Percentiles rank a stretch among this genome's conserved stretches.
These are phyloP conservation scores for Pilaira anomala DNA, from an alignment of 192 early-diverging fungal species.

Conservation along the genomic window DNA sequence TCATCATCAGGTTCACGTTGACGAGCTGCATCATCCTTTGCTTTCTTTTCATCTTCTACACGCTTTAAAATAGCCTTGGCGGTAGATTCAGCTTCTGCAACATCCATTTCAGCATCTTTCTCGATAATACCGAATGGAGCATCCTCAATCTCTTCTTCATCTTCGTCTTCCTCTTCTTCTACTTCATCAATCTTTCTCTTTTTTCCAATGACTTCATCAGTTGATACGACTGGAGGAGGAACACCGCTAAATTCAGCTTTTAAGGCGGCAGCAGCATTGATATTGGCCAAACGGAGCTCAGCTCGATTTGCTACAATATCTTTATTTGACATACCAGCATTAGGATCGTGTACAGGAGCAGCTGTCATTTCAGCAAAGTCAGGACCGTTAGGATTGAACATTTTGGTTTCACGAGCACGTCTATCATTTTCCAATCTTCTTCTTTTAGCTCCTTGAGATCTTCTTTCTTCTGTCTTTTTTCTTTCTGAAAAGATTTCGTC, in stretches of 20 bases:
- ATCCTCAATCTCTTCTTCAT: slow-evolving; percentile 18
- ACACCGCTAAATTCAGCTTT: slow-evolving; percentile 53
- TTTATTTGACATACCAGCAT: slow-evolving; percentile 47
- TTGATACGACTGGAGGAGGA: slow-evolving; percentile 23
- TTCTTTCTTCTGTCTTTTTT: slow-evolving; percentile 41
- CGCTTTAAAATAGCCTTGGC: slow-evolving; percentile 37
- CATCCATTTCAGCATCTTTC: slow-evolving; percentile 41
- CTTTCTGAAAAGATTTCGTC: slow-evolving; percentile 71
- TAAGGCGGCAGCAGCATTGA: slow-evolving; percentile 62
- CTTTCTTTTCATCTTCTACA: slow-evolving; percentile 51
- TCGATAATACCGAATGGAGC: slow-evolving; percentile 10
- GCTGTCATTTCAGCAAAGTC: slow-evolving; percentile 37
- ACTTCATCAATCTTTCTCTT: slow-evolving; percentile 52
- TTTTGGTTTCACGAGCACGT: slow-evolving; percentile 6
- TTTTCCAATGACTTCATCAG: slow-evolving; percentile 21
- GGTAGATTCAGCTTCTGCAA: slow-evolving; percentile 35
- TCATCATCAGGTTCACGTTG: slow-evolving; percentile 61
- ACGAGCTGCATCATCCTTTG: slow-evolving; percentile 54
- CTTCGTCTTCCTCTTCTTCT: slow-evolving; percentile 33
- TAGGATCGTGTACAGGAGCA: slow-evolving; percentile 42
- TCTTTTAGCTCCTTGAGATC: slow-evolving; percentile 27
- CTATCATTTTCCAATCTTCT: slow-evolving; percentile 33
- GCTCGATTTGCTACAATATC: slow-evolving; percentile 44
- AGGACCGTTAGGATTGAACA: not conserved
- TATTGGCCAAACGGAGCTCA: slow-evolving; percentile 42